A percentile compares a stretch with the other conserved stretches of the same genome.
Conservation (phyloP, 1,139 yeast genomes). For the Pichia norvegensis region DNA sequence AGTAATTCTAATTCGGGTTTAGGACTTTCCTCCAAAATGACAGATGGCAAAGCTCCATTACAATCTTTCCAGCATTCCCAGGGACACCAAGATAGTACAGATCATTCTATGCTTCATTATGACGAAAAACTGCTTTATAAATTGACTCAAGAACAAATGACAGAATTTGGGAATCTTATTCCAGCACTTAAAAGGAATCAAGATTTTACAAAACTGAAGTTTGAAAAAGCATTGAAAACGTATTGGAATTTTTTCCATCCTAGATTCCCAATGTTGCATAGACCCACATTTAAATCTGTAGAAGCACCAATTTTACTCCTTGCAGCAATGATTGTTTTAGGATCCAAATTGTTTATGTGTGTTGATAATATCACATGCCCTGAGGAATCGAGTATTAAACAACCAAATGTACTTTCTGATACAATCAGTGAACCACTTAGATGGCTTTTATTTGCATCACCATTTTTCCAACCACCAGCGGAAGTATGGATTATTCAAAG, state of each 20-base stretch:
- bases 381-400: slow-evolving; percentile 15
- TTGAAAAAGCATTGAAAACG: slow-evolving; percentile 26
- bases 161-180: slow-evolving; percentile 20
- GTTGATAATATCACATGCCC: slow-evolving; percentile 23
- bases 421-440: slow-evolving; percentile 40
- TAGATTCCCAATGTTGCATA: slow-evolving; percentile 43
- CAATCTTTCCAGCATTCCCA: slow-evolving; percentile 15
- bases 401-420: slow-evolving; percentile 26
- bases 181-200: slow-evolving; percentile 23
- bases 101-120: slow-evolving; percentile 1
- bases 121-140: slow-evolving; percentile 10
- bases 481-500: slow-evolving; percentile 48
- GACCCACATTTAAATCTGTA: slow-evolving; percentile 41
- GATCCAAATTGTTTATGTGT: slow-evolving; percentile 28
- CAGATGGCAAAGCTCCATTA: neutral
- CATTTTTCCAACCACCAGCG: slow-evolving; percentile 44
- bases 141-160: slow-evolving; percentile 16
- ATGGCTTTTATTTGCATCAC: slow-evolving; percentile 42
- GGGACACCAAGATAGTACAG: slow-evolving; percentile 11
- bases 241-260: slow-evolving; percentile 48
- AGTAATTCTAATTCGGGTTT: neutral
- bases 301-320: slow-evolving; percentile 36
- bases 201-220: slow-evolving; percentile 25
- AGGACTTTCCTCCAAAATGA: neutral
- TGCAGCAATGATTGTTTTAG: slow-evolving; percentile 41